Base-by-base conservation (phyloP, 2,329 filamentous ascomycete genomes). In the Incumbomyces delicatus region DNA sequence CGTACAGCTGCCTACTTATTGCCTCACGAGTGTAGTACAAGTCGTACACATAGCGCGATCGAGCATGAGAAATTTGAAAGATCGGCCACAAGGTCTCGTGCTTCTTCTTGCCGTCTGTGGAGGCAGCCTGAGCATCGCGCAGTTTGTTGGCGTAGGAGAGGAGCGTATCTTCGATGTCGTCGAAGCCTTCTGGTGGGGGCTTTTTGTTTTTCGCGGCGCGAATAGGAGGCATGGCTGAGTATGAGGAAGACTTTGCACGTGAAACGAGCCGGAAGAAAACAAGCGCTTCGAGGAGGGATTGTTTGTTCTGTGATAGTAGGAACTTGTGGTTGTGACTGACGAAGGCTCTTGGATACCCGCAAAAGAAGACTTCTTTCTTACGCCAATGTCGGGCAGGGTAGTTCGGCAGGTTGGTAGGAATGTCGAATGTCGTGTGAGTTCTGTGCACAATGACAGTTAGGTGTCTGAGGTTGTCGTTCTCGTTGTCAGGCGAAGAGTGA, bases 21-120 rank as follows among this genome's bases (percentile, higher is more conserved):
- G 90, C 90, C 68, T 95, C 87, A 69, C 95, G 95, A 66, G 94
- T 84, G 69, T 96, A 98, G 72, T 95, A 96, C 40, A 98, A 75
- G 62, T 96, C 92, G 71, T 95, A 98, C 53, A 98, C 83, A 68
- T 98, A 98, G 61, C 87, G 81, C 52, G 78, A 81, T 36, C 77
- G 77, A 77, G 53, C 49, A 68, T 98, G 92, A 18, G 83, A 83
- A 63, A 98, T 95, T 65, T 96, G 89, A 62, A 98, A 96, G 56
- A 98, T 88, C 51, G 92, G 90, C 92, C 92, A 98, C 54, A 89
- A 78, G 57, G 87, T 86, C 68, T 96, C 87, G 62, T 95, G 85
- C 63, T 89, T 89, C 79, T 85, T 75, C 76, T 87, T 77, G 70
- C 86, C 63, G 70, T 86, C 68, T 57, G 81, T 77, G 14, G 87